These are phyloP conservation scores for Dictyostelium brefeldianum DNA, from an alignment of 78 protist species.

Conservation along the genomic window DNA sequence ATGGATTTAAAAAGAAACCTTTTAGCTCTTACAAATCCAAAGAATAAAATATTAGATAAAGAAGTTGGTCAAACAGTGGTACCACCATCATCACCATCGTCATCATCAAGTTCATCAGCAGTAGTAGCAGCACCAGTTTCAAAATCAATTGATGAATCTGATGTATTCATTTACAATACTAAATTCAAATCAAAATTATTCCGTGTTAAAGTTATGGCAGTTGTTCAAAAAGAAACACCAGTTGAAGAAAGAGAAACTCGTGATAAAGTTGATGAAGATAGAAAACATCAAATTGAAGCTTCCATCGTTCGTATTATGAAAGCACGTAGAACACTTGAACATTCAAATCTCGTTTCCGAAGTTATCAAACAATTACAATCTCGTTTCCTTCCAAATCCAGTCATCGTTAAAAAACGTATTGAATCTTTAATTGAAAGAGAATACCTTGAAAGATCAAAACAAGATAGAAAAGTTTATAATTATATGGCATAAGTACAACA, in stretches of 20 bases:
- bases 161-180: constrained; percentile 87
- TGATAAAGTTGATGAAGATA: constrained; percentile 86
- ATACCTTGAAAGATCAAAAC: constrained; percentile 87
- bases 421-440: constrained; percentile 97
- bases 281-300: constrained; percentile 94
- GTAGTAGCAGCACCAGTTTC: not conserved
- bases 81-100: not conserved
- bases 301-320: constrained; percentile 98
- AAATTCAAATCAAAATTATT: constrained; percentile 83
- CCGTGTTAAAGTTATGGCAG: constrained; percentile 92
- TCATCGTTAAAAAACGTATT: constrained; percentile 95
- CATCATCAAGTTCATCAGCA: not conserved
- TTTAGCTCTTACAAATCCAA: constrained; percentile 91
- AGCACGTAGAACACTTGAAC: constrained; percentile 91
- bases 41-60: constrained; percentile 53
- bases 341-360: constrained; percentile 89
- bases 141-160: constrained; percentile 85
- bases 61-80: not conserved
- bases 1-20: constrained; percentile 91
- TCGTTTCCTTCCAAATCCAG: constrained; percentile 82
- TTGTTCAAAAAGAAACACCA: constrained; percentile 93
- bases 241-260: constrained; percentile 78
- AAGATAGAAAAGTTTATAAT: constrained; percentile 77
- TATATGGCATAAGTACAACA: constrained; percentile 64
- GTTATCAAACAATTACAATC: constrained; percentile 89